These are phyloP conservation scores for Coniochaeta ligniaria DNA, from an alignment of 2,329 filamentous ascomycete species.

Conservation along the genomic window DNA sequence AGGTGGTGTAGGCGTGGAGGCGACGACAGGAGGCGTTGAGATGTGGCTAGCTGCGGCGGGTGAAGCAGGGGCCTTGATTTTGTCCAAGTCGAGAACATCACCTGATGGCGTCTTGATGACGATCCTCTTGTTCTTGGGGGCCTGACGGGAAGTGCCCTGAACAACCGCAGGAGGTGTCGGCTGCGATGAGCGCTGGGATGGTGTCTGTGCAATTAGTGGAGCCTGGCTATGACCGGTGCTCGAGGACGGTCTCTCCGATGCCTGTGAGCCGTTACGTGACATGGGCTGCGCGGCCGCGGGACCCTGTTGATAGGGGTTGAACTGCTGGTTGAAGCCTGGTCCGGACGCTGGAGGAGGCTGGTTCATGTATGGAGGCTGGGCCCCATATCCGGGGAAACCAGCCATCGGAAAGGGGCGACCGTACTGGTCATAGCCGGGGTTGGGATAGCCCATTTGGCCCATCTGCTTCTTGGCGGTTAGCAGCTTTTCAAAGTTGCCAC, in stretches of 20 bases:
- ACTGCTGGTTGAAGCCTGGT: constrained; percentile 43
- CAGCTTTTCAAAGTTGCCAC: constrained; percentile 63
- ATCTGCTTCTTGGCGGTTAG: constrained; percentile 65
- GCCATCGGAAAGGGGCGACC: constrained; percentile 2
- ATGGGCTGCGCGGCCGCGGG: constrained; percentile 56
- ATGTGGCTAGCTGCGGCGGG: constrained; percentile 46
- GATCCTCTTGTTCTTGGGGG: constrained; percentile 60
- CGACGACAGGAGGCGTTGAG: constrained; percentile 60
- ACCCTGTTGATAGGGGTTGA: constrained; percentile 28
- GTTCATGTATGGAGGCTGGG: constrained; percentile 38
- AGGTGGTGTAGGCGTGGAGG: constrained; percentile 72
- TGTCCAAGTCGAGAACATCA: constrained; percentile 66
- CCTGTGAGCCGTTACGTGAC: constrained; percentile 78
- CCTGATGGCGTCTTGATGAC: constrained; percentile 79
- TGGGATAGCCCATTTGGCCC: constrained; percentile 1
- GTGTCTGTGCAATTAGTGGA: constrained; percentile 50
- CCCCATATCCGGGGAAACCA: constrained; percentile 29
- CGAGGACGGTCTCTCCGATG: constrained; percentile 58
- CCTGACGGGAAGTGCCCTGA: constrained; percentile 39
- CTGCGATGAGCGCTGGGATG: constrained; percentile 57
- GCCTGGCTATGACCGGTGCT: constrained; percentile 60
- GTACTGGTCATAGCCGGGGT: background rate
- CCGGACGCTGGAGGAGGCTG: constrained; percentile 33
- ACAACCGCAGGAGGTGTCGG: constrained; percentile 35
- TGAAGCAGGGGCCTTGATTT: constrained; percentile 46